Evolutionary conservation across 2,329 filamentous ascomycete genomes (phyloP), one percentile per base, ranked within the genome.

Genomic region (Xylaria arbuscula): DNA sequence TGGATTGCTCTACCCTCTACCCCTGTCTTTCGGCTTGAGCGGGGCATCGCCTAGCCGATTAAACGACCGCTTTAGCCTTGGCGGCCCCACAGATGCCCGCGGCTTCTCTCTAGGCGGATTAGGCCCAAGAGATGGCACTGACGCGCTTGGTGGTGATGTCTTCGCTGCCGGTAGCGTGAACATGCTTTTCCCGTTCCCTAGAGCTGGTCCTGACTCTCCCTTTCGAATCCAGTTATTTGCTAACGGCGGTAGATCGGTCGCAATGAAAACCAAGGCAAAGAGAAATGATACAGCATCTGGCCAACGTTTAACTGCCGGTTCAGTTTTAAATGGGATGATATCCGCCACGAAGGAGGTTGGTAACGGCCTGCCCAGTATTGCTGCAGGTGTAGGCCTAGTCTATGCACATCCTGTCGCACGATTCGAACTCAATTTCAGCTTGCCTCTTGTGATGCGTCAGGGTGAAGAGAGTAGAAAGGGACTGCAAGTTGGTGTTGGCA

Each of bases 11-110:
- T 97, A 92, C 78, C 96, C 96, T 1, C 84, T 99, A 17, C 87
- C 92, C 1, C 82, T 92, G 8, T 89, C 89, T 7, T 88, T 85
- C 73, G 80, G 82, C 17, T 74, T 85, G 61, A 76, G 80, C 19
- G 83, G 83, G 57, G 86, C 90, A 0, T 84, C 87, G 28, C 88
- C 91, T 4, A 97, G 93, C 72, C 89, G 93, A 36, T 87, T 98
- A 76, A 98, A 97, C 78, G 96, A 99, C 80, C 93, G 96, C 53
- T 99, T 99, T 83, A 90, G 94, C 76, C 92, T 99, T 38, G 96
- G 96, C 51, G 96, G 96, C 0, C 95, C 96, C 3, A 97, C 94
- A 2, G 95, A 97, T 77, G 93, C 99, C 15, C 92, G 96, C 64
- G 96, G 96, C 1, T 99, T 99, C 85, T 90, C 93, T 67, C 88